Evolutionary conservation across 805 yeast species (phyloP).

Genomic region (Brettanomyces bruxellensis): DNA sequence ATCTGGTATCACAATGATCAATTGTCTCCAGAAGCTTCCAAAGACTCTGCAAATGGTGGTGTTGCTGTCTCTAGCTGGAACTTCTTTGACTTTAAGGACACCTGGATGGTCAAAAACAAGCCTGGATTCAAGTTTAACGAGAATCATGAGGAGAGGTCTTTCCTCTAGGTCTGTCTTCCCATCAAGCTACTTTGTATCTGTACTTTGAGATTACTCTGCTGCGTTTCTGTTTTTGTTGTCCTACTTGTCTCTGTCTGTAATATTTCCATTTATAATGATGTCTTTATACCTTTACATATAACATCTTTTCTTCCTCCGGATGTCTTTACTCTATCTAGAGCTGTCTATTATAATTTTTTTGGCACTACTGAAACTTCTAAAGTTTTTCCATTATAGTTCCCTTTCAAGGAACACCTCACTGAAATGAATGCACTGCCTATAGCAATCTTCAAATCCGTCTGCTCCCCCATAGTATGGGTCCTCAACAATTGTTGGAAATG

Average conservation of each 20-base stretch:
- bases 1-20: constrained; percentile 77
- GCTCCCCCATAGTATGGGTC: constrained; percentile 93
- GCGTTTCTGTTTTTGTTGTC: not conserved
- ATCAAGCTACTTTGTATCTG: constrained; percentile 32
- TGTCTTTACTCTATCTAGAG: no score
- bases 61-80: constrained; percentile 39
- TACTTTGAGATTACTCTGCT: not conserved
- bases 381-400: constrained; percentile 17
- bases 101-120: constrained; percentile 40
- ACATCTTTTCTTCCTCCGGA: not conserved
- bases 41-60: constrained; percentile 7
- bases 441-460: constrained; percentile 75
- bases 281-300: not conserved
- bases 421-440: constrained; percentile 66
- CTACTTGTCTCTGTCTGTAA: not conserved
- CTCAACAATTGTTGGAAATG: constrained; percentile 51
- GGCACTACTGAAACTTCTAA: not conserved
- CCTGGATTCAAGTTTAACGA: constrained; percentile 28
- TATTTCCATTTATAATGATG: not conserved
- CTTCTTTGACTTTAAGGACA: constrained; percentile 60
- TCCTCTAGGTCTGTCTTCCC: constrained; percentile 26
- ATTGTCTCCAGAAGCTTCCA: constrained; percentile 21
- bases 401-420: constrained; percentile 56
- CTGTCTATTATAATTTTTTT: no score
- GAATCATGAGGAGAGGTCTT: constrained; percentile 1